These are phyloP conservation scores for Ceratocystis colombiana DNA, from an alignment of 2,329 filamentous ascomycete genomes.

Conservation along the genomic window DNA sequence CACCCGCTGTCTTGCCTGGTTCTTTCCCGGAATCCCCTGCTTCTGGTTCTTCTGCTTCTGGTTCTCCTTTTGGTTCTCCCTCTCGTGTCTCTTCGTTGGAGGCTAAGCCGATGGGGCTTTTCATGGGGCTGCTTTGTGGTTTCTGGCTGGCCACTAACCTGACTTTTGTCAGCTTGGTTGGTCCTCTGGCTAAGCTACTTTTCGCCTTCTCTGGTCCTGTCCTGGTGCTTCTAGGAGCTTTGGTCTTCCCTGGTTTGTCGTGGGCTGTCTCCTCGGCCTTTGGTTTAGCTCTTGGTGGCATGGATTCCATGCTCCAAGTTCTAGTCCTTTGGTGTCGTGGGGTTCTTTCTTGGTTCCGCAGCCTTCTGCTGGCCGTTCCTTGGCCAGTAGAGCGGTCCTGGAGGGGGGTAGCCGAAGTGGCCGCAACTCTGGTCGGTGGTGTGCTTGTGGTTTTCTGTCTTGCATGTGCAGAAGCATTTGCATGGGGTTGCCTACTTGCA, in stretches of 20 bases:
- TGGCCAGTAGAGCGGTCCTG: neutral
- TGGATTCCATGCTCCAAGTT: too few species aligned
- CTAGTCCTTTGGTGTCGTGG: neutral
- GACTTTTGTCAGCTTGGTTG: neutral
- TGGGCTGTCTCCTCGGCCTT: too few species aligned
- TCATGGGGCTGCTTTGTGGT: neutral
- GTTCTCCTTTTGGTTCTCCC: neutral
- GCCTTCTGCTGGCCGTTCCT: neutral
- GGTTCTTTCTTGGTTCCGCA: neutral
- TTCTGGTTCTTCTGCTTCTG: neutral
- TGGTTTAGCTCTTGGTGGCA: too few species aligned
- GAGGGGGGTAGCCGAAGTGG: neutral
- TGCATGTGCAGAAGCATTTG: neutral
- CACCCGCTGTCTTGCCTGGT: neutral
- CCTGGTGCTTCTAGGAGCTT: neutral
- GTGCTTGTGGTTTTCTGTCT: neutral
- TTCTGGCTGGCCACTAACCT: neutral
- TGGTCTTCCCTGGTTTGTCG: neutral
- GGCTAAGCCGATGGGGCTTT: neutral
- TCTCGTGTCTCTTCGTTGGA: neutral
- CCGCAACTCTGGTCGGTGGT: neutral
- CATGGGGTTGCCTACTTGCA: neutral
- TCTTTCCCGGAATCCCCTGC: neutral
- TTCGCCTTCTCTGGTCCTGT: neutral
- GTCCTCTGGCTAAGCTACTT: neutral